phyloP scores from a whole-genome alignment of 108 stramenopile species.

The Cylindrotheca closterium region DNA sequence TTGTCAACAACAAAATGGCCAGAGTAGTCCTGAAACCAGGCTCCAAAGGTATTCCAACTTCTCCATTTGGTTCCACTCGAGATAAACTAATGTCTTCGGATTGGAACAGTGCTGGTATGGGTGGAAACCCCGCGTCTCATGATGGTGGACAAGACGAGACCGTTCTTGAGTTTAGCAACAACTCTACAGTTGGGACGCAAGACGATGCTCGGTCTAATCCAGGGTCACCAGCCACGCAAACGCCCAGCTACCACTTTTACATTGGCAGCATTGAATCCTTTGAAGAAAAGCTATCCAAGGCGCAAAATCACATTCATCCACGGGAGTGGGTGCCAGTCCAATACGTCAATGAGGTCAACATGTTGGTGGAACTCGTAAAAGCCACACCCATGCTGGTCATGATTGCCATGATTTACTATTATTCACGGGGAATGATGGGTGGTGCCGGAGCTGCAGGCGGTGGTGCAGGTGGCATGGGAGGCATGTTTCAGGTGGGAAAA shows the following conservation, averaged over 20 bases:
- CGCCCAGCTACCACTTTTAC: conserved; percentile 85
- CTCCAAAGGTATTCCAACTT: conserved; percentile 29
- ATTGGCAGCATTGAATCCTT: conserved; percentile 97
- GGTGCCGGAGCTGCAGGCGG: conserved; percentile 65
- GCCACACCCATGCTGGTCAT: conserved; percentile 76
- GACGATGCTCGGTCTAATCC: too few relatives aligned
- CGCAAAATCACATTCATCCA: conserved; percentile 85
- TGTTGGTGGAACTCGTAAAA: conserved; percentile 74
- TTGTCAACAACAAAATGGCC: conserved; percentile 87
- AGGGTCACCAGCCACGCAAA: conserved; percentile 13
- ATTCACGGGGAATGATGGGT: conserved; percentile 80
- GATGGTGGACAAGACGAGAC: conserved; percentile 17
- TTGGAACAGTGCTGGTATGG: neutral
- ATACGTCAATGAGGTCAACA: conserved; percentile 91
- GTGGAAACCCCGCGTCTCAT: neutral
- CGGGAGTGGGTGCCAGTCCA: conserved; percentile 92
- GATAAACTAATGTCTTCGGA: neutral
- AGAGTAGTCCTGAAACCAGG: conserved; percentile 68
- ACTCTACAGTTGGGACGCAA: neutral
- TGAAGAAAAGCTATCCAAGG: conserved; percentile 93
- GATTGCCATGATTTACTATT: conserved; percentile 73
- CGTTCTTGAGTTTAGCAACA: conserved; percentile 23
- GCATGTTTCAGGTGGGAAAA: conserved; percentile 84
- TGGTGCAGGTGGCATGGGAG: conserved; percentile 70
- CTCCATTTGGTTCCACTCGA: conserved; percentile 10